A percentile compares a stretch with the other conserved stretches of the same genome.
phyloP scores from a whole-genome alignment of 73 alveolate genomes.

The Uronychia setigera region DNA sequence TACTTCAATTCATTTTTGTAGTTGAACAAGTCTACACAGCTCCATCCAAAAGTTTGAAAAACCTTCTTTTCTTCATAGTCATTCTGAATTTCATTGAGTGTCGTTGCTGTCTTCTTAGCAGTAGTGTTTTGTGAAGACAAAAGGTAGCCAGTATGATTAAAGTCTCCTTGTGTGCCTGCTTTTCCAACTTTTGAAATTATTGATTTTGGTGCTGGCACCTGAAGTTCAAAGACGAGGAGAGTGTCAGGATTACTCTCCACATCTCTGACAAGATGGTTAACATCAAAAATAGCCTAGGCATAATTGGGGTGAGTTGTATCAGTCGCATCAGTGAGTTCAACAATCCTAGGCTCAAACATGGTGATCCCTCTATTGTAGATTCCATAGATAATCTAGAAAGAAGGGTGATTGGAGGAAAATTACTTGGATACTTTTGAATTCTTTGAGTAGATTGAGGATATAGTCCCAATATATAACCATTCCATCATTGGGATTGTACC shows the following conservation, averaged over 20 bases:
- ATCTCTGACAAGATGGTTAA: conserved; percentile 58
- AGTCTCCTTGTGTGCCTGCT: neutral
- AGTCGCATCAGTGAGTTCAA: conserved; percentile 68
- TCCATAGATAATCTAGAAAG: conserved; percentile 77
- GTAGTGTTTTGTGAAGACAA: neutral
- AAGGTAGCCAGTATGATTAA: neutral
- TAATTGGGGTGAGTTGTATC: conserved; percentile 69
- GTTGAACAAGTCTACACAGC: conserved; percentile 79
- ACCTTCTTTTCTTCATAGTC: conserved; percentile 29
- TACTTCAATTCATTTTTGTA: conserved; percentile 62
- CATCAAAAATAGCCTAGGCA: conserved; percentile 48
- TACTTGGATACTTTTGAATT: conserved; percentile 56
- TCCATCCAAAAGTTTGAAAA: conserved; percentile 83
- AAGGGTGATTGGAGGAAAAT: neutral
- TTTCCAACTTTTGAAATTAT: neutral
- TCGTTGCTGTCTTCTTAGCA: neutral
- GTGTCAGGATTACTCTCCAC: conserved; percentile 75
- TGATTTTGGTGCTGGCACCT: conserved; percentile 74
- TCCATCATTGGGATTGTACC: conserved; percentile 59
- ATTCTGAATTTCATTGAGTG: conserved; percentile 25
- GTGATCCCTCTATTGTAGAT: conserved; percentile 79
- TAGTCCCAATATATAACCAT: conserved; percentile 86
- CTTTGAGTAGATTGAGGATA: conserved; percentile 74
- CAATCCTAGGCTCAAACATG: conserved; percentile 83
- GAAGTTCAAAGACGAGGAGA: conserved; percentile 74